phyloP scores from a whole-genome alignment of 2,329 filamentous ascomycete species.

The Lachnellula suecica region DNA sequence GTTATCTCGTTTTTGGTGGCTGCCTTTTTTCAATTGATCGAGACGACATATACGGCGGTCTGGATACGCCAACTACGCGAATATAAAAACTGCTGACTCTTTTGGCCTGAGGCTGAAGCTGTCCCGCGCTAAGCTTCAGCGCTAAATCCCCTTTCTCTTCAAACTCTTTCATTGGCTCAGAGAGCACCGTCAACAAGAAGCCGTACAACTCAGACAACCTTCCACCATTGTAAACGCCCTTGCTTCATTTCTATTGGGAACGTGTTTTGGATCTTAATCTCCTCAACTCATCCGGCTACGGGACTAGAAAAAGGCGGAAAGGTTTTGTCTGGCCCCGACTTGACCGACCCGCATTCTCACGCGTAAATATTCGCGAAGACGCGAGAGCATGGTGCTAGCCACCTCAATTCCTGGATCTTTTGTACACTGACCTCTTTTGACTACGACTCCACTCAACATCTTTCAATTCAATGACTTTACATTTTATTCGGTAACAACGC shows the following conservation, averaged over 20 bases:
- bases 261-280: background rate
- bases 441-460: slow-evolving; percentile 3
- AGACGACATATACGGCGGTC: background rate
- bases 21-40: slow-evolving; percentile 15
- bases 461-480: slow-evolving; percentile 24
- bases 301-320: background rate
- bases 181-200: background rate
- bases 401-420: slow-evolving; percentile 18
- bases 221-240: background rate
- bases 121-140: background rate
- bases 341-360: background rate
- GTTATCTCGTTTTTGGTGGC: slow-evolving; percentile 19
- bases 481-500: slow-evolving; percentile 10
- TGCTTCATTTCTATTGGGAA: background rate
- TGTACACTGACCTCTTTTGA: slow-evolving; percentile 4
- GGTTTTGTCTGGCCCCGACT: background rate
- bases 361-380: slow-evolving; percentile 18
- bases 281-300: background rate
- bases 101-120: background rate
- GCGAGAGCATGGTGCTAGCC: slow-evolving; percentile 26
- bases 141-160: background rate
- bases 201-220: background rate
- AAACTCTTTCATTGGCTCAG: background rate
- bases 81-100: background rate
- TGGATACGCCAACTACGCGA: background rate